Evolutionary conservation across 139 green algal genomes (phyloP).

Genomic region (Microglena sp.): DNA sequence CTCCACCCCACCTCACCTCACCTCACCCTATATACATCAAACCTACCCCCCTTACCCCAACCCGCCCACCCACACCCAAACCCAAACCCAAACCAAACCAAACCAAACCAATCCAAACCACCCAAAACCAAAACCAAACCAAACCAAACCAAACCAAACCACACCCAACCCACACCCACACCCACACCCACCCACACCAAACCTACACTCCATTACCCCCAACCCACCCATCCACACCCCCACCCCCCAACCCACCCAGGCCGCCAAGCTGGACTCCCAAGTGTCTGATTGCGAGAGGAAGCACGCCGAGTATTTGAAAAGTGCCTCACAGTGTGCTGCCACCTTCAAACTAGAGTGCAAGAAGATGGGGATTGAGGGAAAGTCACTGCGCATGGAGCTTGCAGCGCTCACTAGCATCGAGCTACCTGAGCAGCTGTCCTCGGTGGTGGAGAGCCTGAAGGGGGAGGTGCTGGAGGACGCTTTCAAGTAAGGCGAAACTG

Average conservation of each 20-base stretch:
- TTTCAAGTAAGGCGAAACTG: too few relatives aligned
- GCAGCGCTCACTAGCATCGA: too few relatives aligned
- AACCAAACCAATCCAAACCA: neutral
- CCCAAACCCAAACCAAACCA: neutral
- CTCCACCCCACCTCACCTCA: too few relatives aligned
- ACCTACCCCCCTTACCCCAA: neutral
- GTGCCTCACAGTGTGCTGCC: constrained; percentile 29
- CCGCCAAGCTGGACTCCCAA: neutral
- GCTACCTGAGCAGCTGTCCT: too few relatives aligned
- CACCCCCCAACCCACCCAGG: neutral
- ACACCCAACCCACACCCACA: neutral
- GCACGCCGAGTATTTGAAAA: constrained; percentile 46
- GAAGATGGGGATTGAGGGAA: constrained; percentile 30
- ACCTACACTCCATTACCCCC: neutral
- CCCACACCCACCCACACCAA: neutral
- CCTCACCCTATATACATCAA: neutral
- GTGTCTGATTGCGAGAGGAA: constrained; percentile 52
- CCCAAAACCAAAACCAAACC: neutral
- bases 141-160: neutral
- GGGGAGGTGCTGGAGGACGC: too few relatives aligned
- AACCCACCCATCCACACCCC: neutral
- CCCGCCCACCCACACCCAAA: neutral
- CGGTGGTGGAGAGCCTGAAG: too few relatives aligned
- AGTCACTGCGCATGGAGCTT: too few relatives aligned
- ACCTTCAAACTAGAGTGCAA: constrained; percentile 50